Percentiles rank a stretch among this genome's conserved stretches.
Conservation (phyloP, 2,329 filamentous ascomycete species). For the Fusarium coicis region DNA sequence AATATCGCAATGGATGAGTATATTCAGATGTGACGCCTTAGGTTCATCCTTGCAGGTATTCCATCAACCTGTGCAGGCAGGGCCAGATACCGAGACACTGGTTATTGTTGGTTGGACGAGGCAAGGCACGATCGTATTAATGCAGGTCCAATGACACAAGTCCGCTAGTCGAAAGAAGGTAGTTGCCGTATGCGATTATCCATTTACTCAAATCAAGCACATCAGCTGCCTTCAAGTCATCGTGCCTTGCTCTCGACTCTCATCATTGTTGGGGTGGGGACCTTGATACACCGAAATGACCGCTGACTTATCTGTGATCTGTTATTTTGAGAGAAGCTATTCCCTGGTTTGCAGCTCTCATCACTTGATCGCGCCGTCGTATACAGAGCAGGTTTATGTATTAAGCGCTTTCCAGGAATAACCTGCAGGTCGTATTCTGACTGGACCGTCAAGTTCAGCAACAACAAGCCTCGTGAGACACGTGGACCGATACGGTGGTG, state of each 20-base stretch:
- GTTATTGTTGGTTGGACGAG: constrained; percentile 6
- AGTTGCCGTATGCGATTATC: not conserved
- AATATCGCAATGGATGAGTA: not conserved
- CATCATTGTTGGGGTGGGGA: not conserved
- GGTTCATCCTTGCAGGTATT: not conserved
- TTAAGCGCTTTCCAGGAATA: not conserved
- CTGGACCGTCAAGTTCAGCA: constrained; percentile 14
- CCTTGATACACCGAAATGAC: not conserved
- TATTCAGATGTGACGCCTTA: not conserved
- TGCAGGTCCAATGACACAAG: constrained; percentile 15
- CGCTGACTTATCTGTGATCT: constrained; percentile 2
- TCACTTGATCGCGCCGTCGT: not conserved
- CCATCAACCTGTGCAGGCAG: constrained; percentile 3
- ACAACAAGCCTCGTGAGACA: constrained; percentile 15
- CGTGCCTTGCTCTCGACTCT: not conserved
- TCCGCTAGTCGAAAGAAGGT: not conserved
- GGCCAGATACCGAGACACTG: constrained; percentile 19
- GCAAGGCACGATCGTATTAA: constrained; percentile 24
- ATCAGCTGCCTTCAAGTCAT: not conserved
- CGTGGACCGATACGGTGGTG: constrained; percentile 25
- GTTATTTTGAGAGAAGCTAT: not conserved
- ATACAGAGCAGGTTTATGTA: not conserved
- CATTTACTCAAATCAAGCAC: not conserved
- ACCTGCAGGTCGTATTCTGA: constrained; percentile 6
- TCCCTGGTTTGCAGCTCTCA: not conserved